These are phyloP conservation scores for Penicillium samsonianum DNA, from an alignment of 495 filamentous ascomycete species.

Conservation along the genomic window DNA sequence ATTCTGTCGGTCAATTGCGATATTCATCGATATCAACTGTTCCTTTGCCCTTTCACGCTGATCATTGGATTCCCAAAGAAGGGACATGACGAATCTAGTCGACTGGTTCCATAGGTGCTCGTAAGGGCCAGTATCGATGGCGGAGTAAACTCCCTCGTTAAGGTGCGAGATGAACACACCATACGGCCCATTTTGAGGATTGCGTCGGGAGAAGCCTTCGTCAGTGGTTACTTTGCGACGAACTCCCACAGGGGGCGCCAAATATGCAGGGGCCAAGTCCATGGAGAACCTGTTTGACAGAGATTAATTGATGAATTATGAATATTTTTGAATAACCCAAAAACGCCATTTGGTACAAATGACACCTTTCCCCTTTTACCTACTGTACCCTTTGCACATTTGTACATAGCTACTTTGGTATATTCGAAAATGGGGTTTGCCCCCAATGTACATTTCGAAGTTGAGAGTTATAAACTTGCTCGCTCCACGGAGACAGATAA, in stretches of 20 bases:
- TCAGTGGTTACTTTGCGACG: not conserved
- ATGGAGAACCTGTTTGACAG: not conserved
- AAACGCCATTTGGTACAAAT: not conserved
- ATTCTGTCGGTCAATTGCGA: not conserved
- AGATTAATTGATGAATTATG: not conserved
- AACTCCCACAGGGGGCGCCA: not conserved
- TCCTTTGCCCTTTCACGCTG: not conserved
- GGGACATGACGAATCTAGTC: not conserved
- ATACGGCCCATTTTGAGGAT: not conserved
- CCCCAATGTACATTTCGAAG: not conserved
- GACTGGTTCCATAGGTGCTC: not conserved
- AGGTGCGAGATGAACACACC: not conserved
- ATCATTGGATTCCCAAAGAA: not conserved
- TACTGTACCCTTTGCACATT: not conserved
- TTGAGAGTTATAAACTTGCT: constrained; percentile 1
- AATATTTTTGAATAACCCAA: not conserved
- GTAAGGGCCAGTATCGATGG: constrained; percentile 1
- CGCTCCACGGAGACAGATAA: not conserved
- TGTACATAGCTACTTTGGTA: not conserved
- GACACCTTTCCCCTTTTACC: not conserved
- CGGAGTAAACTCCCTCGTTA: not conserved
- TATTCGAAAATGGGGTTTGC: not conserved
- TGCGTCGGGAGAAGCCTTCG: not conserved
- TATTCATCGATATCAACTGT: not conserved
- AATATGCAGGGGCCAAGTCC: not conserved